These are phyloP conservation scores for Jaltomata sinuosa DNA, from an alignment of 257 asterid genomes.

Conservation along the genomic window DNA sequence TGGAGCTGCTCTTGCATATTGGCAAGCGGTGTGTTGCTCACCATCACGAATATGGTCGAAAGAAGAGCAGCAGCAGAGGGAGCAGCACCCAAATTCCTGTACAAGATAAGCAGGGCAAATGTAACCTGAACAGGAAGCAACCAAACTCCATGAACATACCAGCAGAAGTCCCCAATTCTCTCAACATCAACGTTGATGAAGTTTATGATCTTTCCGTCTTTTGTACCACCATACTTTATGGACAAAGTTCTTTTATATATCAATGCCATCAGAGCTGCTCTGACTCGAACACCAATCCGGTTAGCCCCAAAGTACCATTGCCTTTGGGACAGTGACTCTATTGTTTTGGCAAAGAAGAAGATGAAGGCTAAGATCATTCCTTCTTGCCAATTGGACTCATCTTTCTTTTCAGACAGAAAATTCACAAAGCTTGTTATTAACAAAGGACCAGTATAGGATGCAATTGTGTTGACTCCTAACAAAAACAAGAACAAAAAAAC, in stretches of 20 bases:
- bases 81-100: slow-evolving; percentile 55
- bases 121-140: slow-evolving; percentile 63
- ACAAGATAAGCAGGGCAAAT: slow-evolving; percentile 57
- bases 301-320: slow-evolving; percentile 91
- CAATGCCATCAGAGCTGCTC: slow-evolving; percentile 67
- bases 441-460: slow-evolving; percentile 74
- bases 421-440: slow-evolving; percentile 73
- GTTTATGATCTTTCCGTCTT: slow-evolving; percentile 55
- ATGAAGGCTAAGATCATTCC: slow-evolving; percentile 58
- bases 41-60: slow-evolving; percentile 61
- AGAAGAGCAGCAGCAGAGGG: slow-evolving; percentile 65
- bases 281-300: slow-evolving; percentile 55
- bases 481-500: not conserved
- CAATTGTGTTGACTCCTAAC: slow-evolving; percentile 61
- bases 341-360: slow-evolving; percentile 64
- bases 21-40: slow-evolving; percentile 77
- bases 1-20: slow-evolving; percentile 57
- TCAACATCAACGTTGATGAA: slow-evolving; percentile 69
- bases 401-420: slow-evolving; percentile 45
- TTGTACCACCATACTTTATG: slow-evolving; percentile 41
- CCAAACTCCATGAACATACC: slow-evolving; percentile 73
- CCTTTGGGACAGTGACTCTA: slow-evolving; percentile 78
- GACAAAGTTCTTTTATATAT: slow-evolving; percentile 53
- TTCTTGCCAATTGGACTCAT: slow-evolving; percentile 29
- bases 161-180: slow-evolving; percentile 77